These are phyloP conservation scores for Coemansia sp. DNA, from an alignment of 192 early-diverging fungal genomes.

Conservation along the genomic window DNA sequence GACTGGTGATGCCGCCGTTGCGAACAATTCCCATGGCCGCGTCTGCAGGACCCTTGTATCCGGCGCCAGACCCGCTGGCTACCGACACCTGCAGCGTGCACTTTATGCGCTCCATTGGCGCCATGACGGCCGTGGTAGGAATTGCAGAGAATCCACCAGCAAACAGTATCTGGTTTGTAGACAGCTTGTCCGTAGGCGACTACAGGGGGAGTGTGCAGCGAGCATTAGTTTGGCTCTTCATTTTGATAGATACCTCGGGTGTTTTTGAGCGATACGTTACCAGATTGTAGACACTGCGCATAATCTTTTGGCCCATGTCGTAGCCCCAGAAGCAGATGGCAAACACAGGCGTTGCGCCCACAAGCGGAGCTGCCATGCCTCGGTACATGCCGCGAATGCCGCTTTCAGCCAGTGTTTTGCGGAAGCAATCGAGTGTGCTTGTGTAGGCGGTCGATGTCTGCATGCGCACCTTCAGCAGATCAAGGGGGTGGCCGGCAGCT, in stretches of 20 bases:
- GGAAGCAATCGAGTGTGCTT: slow-evolving; percentile 86
- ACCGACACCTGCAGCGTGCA: slow-evolving; percentile 79
- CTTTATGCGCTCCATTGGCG: slow-evolving; percentile 95
- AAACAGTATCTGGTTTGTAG: slow-evolving; percentile 77
- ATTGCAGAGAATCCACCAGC: slow-evolving; percentile 95
- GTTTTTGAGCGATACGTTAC: slow-evolving; percentile 18
- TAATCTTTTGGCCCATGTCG: slow-evolving; percentile 52
- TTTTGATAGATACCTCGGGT: slow-evolving; percentile 4
- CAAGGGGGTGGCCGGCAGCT: slow-evolving; percentile 73
- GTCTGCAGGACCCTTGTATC: slow-evolving; percentile 90
- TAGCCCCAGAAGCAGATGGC: slow-evolving; percentile 89
- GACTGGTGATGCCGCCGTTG: slow-evolving; percentile 80
- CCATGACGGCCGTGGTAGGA: slow-evolving; percentile 91
- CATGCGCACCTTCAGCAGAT: slow-evolving; percentile 91
- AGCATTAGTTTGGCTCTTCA: neutral
- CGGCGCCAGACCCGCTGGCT: slow-evolving; percentile 35
- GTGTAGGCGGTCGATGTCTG: slow-evolving; percentile 89
- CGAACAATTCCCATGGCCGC: slow-evolving; percentile 77
- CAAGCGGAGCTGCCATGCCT: slow-evolving; percentile 90
- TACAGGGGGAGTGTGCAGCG: slow-evolving; percentile 2
- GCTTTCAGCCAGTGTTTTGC: slow-evolving; percentile 86
- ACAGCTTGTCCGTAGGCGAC: slow-evolving; percentile 45
- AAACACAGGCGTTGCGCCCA: slow-evolving; percentile 95
- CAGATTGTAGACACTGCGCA: slow-evolving; percentile 41
- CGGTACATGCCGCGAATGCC: slow-evolving; percentile 91